phyloP scores from a whole-genome alignment of 139 green algal species.

The Haematococcus lacustris region DNA sequence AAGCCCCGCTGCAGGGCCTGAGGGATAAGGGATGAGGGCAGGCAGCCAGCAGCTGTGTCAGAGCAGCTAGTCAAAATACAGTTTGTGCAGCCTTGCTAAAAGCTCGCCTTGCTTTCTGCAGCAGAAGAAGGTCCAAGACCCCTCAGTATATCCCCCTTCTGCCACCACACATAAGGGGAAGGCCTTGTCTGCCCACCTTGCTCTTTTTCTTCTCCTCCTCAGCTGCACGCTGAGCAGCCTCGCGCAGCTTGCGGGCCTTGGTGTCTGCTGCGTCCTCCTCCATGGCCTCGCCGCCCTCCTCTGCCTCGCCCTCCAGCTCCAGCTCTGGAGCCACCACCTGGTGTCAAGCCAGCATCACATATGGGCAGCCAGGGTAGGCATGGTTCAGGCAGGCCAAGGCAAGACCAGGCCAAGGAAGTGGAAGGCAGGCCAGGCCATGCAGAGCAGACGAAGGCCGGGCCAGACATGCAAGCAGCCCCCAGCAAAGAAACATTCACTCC shows the following conservation, averaged over 20 bases:
- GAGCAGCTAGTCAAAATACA: background rate
- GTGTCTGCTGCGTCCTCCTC: slow-evolving; percentile 81
- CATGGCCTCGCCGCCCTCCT: slow-evolving; percentile 29
- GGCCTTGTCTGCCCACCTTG: slow-evolving; percentile 29
- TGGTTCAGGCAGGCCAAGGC: no score
- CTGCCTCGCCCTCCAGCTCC: slow-evolving; percentile 27
- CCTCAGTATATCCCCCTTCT: background rate
- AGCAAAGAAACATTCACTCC: background rate
- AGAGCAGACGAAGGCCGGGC: background rate
- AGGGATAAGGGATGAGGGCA: background rate
- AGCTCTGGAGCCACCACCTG: slow-evolving; percentile 64
- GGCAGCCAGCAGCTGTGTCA: background rate
- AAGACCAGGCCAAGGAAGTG: background rate
- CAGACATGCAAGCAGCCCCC: background rate
- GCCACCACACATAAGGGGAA: background rate
- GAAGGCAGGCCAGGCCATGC: background rate
- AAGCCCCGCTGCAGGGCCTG: slow-evolving; percentile 70
- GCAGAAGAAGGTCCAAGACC: background rate
- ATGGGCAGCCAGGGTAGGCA: no score
- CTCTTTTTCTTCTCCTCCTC: no score
- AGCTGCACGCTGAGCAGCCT: slow-evolving; percentile 40
- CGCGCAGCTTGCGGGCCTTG: slow-evolving; percentile 38
- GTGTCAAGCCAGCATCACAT: slow-evolving; percentile 19
- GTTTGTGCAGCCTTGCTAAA: background rate
- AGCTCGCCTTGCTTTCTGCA: background rate